Base-by-base conservation (phyloP, 164 flowering plant species). In the Kalanchoe fedtschenkoi region DNA sequence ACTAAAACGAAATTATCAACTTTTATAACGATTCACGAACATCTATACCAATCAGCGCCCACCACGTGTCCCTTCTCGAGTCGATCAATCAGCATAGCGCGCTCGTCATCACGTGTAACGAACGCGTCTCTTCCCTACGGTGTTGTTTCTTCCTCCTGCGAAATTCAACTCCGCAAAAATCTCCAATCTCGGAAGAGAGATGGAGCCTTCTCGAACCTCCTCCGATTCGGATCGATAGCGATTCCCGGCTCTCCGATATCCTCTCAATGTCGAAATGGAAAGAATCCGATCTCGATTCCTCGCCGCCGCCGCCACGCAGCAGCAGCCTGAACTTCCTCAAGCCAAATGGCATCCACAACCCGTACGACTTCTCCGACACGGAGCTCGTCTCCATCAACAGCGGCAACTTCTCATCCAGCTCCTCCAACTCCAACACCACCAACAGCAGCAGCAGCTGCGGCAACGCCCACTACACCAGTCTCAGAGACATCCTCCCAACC, bases 401-500 rank as follows among this genome's bases (percentile, higher is more conserved):
- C 9, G 8, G 14, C 39, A 37, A 6, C 39, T 37, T 15, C 39
- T 5, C 39, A 11, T 37, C 39, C 8, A n/a, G n/a, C n/a, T 0
- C 39, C 11, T 8, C 8, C 39, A 37, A 37, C 11, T 5, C 1
- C 56, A 51, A 51, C 32, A 16, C 10, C 30, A n/a, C 35, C 35
- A 34, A 34, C 35, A 34, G 7, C 51, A n/a, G 8, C 54, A 21
- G 11, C 54, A 0, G 11, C 47, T 13, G 28, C 22, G 6, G 6
- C 51, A 17, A 3, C 54, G 11, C 54, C 2, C 2, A 46, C 54
- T 46, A 46, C 55, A 47, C 30, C 13, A 47, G 55, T 57, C 65
- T 83, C 44, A 71, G 58, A 66, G 89, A 83, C 69, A 19, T 83
- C 10, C 33, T 78, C 21, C 80, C 79, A 22, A 32, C 66, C 14